phyloP scores from a whole-genome alignment of 257 asterid species.

The Solanum chaucha region DNA sequence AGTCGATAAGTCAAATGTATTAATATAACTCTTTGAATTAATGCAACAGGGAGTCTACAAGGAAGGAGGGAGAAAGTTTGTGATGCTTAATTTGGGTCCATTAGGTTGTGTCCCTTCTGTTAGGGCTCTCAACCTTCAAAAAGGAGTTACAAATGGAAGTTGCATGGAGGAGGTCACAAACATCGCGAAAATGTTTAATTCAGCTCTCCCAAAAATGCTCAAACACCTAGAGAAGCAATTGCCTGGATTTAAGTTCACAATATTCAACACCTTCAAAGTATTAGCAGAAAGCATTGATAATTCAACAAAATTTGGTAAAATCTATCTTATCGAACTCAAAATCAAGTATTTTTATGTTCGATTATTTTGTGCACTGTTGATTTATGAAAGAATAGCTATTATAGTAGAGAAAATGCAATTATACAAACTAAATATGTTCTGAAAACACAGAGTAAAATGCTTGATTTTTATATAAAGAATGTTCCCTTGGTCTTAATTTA shows the following conservation, averaged over 20 bases:
- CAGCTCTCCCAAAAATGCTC: neutral
- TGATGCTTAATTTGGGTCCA: too few relatives aligned
- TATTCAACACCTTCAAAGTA: neutral
- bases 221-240: neutral
- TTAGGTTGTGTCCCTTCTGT: too few relatives aligned
- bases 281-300: neutral
- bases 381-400: neutral
- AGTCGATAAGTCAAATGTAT: too few relatives aligned
- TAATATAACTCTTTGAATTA: too few relatives aligned
- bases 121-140: too few relatives aligned
- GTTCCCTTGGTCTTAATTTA: neutral
- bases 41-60: too few relatives aligned
- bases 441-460: neutral
- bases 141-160: neutral
- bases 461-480: neutral
- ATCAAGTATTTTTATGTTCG: neutral
- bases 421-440: neutral
- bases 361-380: neutral
- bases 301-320: neutral
- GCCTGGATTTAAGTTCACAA: neutral
- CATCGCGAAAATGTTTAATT: neutral
- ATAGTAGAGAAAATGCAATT: neutral
- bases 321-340: neutral
- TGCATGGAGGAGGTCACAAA: neutral
- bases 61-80: too few relatives aligned